Evolutionary conservation across 1,139 yeast species (phyloP), one percentile per base, ranked within the genome.

Genomic region (Petasospora rhodanensis): DNA sequence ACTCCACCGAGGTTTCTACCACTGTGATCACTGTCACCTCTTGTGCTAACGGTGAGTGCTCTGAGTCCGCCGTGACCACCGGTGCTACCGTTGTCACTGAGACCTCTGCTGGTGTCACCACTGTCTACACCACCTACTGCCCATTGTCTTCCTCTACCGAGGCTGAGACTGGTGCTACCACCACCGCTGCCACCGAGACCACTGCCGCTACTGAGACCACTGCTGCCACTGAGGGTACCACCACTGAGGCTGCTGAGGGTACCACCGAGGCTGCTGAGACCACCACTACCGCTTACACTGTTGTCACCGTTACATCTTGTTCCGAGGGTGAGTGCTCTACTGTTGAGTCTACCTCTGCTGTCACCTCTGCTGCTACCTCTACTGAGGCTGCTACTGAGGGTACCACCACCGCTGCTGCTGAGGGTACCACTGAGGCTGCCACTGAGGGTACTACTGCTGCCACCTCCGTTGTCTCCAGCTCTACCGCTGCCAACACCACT

Each of bases 1-100:
- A 18, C 10, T 24, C 31, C 35, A 41, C 58, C 34, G 39, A 51
- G 15, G 22, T 6, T 25, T 18, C 35, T 16, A 26, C 34, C 17
- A 34, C 35, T 11, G 34, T 23, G 26, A 24, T 29, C 14, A 25
- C 38, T 26, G 24, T 29, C 18, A 24, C 38, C 29, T 22, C 36
- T 15, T 28, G 31, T 22, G 18, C 31, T 18, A 19, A 19, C n/a
- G 26, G 12, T 12, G 22, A 6, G 6, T 28, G 31, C 17, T 9
- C 26, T 22, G 20, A 14, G 19, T 14, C 36, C 15, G 21, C 26
- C 14, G 38, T 23, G 7, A 23, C 27, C 16, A 18, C 33, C 20
- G 24, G 21, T 18, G 22, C 15, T 33, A 23, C 36, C 26, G 45
- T 32, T 14, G 23, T 29, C 15, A 39, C 42, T 14, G 35, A 22